Percentiles rank a stretch among this genome's conserved stretches.
Conservation (phyloP, 345 rosid species). For the Sisymbrium altissimum region DNA sequence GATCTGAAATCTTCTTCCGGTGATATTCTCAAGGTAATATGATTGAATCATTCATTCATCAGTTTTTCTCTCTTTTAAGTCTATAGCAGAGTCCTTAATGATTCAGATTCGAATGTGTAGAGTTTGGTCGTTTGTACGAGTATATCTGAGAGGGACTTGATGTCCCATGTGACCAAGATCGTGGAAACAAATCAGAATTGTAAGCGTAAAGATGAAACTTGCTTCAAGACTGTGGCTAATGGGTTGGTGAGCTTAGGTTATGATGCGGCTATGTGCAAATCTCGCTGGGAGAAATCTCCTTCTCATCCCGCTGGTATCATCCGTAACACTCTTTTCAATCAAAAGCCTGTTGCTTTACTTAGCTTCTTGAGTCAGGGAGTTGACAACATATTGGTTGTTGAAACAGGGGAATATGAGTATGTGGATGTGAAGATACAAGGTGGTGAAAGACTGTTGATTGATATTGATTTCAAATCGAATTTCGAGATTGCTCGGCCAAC, state of each 20-base stretch:
- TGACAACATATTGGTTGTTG: neutral
- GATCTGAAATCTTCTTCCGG: conserved; percentile 35
- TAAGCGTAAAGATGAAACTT: conserved; percentile 53
- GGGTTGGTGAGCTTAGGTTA: conserved; percentile 61
- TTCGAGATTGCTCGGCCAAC: conserved; percentile 91
- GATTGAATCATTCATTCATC: neutral
- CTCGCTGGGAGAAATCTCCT: conserved; percentile 80
- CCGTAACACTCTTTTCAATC: neutral
- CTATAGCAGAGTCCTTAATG: neutral
- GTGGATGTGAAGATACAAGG: conserved; percentile 59
- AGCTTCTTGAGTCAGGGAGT: too few species aligned
- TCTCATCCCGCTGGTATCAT: conserved; percentile 67
- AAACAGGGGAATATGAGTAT: conserved; percentile 75
- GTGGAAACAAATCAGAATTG: conserved; percentile 64
- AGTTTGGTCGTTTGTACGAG: conserved; percentile 56
- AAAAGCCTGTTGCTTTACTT: too few species aligned
- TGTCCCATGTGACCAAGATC: conserved; percentile 61
- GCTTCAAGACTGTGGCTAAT: conserved; percentile 51
- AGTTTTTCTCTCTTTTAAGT: neutral
- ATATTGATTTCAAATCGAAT: conserved; percentile 77
- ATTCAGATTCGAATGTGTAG: conserved; percentile 29
- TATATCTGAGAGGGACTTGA: conserved; percentile 52
- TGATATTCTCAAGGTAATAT: conserved; percentile 65
- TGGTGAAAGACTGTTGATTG: conserved; percentile 66
- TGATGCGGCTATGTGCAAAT: conserved; percentile 74